phyloP scores from a whole-genome alignment of 169 alveolate species.

The Plasmodium sp. region DNA sequence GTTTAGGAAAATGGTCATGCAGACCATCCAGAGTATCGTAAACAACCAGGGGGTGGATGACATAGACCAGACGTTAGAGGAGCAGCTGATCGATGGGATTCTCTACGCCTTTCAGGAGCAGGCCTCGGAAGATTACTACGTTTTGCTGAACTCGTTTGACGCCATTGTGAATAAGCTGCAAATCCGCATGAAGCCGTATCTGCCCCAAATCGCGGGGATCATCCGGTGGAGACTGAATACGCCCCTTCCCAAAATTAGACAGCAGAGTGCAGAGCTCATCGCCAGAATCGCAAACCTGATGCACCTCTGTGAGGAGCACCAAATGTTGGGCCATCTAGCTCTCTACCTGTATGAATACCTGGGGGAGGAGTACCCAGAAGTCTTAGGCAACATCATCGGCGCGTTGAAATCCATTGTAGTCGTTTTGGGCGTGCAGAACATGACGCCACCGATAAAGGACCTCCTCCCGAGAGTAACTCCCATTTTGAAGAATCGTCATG shows the following conservation, averaged over 20 bases:
- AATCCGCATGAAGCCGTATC: conserved; percentile 96
- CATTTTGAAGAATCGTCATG: conserved; percentile 98
- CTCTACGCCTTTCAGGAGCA: conserved; percentile 98
- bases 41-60: conserved; percentile 95
- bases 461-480: conserved; percentile 99
- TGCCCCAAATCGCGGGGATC: conserved; percentile 98
- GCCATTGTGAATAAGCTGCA: conserved; percentile 97
- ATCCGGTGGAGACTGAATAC: conserved; percentile 97
- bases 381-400: conserved; percentile 97
- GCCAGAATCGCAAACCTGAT: conserved; percentile 96
- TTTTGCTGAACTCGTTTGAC: conserved; percentile 97
- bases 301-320: conserved; percentile 98
- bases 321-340: conserved; percentile 97
- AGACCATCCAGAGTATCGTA: conserved; percentile 96
- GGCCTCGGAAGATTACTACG: conserved; percentile 95
- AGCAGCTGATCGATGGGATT: conserved; percentile 98
- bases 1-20: conserved; percentile 97
- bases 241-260: conserved; percentile 97
- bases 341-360: conserved; percentile 97
- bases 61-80: conserved; percentile 96
- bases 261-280: conserved; percentile 99
- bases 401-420: conserved; percentile 99
- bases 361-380: conserved; percentile 99
- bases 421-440: conserved; percentile 97
- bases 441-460: conserved; percentile 99